phyloP scores from a whole-genome alignment of 306 rosid species.

The Trifolium subterraneum region DNA sequence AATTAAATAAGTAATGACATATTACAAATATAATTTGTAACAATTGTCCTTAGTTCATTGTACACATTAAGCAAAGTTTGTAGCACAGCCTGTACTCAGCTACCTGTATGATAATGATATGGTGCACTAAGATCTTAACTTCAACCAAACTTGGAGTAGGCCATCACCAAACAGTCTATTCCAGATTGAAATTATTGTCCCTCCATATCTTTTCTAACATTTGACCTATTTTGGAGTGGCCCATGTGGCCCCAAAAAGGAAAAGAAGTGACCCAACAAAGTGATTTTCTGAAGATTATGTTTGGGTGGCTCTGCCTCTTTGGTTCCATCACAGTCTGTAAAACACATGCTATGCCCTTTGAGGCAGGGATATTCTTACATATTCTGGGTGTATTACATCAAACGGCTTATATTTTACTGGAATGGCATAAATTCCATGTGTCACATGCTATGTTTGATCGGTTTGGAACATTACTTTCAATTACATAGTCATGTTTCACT shows the following conservation, averaged over 20 bases:
- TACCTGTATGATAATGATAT: constrained; percentile 7
- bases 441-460: neutral
- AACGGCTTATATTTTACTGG: constrained; percentile 9
- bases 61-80: neutral
- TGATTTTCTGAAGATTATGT: constrained; percentile 32
- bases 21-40: constrained; percentile 2
- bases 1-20: neutral
- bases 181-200: constrained; percentile 27
- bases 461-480: neutral
- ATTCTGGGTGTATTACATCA: neutral
- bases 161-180: constrained; percentile 26
- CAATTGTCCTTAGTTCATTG: neutral
- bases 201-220: constrained; percentile 2
- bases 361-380: constrained; percentile 8
- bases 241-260: constrained; percentile 26
- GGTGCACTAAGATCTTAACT: constrained; percentile 10
- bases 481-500: neutral
- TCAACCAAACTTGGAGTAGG: constrained; percentile 23
- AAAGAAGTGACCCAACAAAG: constrained; percentile 33
- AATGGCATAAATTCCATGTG: neutral
- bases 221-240: constrained; percentile 32
- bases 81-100: constrained; percentile 9
- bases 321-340: constrained; percentile 22
- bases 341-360: constrained; percentile 20
- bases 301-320: constrained; percentile 19